Evolutionary conservation across 2,329 filamentous ascomycete genomes (phyloP).

Genomic region (Botryotinia calthae): DNA sequence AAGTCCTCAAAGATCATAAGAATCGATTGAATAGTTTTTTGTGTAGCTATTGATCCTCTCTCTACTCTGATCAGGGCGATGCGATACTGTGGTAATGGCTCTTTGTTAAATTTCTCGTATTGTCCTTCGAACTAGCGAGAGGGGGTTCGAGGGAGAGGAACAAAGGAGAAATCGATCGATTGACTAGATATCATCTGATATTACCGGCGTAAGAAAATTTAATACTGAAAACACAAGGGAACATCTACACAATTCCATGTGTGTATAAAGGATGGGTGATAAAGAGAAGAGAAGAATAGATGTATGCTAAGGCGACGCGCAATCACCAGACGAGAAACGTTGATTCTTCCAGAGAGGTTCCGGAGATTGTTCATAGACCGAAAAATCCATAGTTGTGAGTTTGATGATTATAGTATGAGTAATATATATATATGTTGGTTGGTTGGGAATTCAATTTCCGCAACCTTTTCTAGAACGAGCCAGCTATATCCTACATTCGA

Average conservation of each 20-base stretch:
- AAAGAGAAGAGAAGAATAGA: neutral
- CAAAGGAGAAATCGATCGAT: neutral
- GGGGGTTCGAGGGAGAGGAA: neutral
- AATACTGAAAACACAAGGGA: neutral
- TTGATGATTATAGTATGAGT: neutral
- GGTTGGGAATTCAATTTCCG: neutral
- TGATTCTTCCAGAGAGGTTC: too few relatives aligned
- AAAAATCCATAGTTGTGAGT: neutral
- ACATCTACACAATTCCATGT: neutral
- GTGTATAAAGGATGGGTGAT: neutral
- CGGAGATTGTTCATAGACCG: neutral
- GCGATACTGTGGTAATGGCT: neutral
- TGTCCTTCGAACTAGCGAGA: too few relatives aligned
- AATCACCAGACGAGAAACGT: too few relatives aligned
- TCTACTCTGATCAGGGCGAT: neutral
- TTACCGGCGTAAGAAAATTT: neutral
- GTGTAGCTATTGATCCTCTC: neutral
- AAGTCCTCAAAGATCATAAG: neutral
- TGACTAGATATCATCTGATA: neutral
- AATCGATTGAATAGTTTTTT: neutral
- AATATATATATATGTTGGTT: neutral
- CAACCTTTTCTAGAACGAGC: neutral
- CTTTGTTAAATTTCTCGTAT: neutral
- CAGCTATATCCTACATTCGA: conserved; percentile 12
- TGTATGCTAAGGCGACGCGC: too few relatives aligned